These are phyloP conservation scores for Chiua virens DNA, from an alignment of 768 basidiomycete species.

Conservation along the genomic window DNA sequence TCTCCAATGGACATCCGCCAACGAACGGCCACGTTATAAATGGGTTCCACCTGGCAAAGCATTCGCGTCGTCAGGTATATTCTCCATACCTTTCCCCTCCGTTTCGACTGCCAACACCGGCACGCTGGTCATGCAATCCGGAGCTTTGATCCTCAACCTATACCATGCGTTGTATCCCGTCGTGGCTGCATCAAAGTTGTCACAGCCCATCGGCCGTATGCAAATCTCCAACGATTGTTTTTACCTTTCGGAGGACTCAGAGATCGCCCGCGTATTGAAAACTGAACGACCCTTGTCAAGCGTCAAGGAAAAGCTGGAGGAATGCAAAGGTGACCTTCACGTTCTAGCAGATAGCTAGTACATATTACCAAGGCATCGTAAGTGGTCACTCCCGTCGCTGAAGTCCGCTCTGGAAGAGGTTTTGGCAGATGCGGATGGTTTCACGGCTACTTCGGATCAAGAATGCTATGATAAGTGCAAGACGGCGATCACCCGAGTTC, in stretches of 20 bases:
- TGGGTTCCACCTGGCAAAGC: slow-evolving; percentile 44
- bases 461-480: slow-evolving; percentile 78
- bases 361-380: slow-evolving; percentile 67
- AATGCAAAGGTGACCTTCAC: slow-evolving; percentile 50
- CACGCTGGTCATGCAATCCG: slow-evolving; percentile 56
- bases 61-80: slow-evolving; percentile 56
- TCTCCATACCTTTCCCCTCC: slow-evolving; percentile 36
- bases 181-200: slow-evolving; percentile 47
- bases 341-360: slow-evolving; percentile 69
- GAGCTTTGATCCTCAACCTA: slow-evolving; percentile 70
- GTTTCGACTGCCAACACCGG: slow-evolving; percentile 49
- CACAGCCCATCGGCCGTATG: slow-evolving; percentile 57
- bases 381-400: slow-evolving; percentile 27
- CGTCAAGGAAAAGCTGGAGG: slow-evolving; percentile 49
- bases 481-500: slow-evolving; percentile 56
- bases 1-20: slow-evolving; percentile 14
- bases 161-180: slow-evolving; percentile 79
- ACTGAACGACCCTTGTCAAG: slow-evolving; percentile 28
- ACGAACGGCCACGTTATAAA: slow-evolving; percentile 22
- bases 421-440: slow-evolving; percentile 58
- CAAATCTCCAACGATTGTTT: slow-evolving; percentile 81
- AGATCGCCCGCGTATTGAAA: slow-evolving; percentile 31
- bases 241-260: slow-evolving; percentile 63
- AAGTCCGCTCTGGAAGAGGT: slow-evolving; percentile 35
- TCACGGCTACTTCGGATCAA: slow-evolving; percentile 67